Evolutionary conservation across 2,329 filamentous ascomycete genomes (phyloP).

Genomic region (Dothiorella sarmentorum): DNA sequence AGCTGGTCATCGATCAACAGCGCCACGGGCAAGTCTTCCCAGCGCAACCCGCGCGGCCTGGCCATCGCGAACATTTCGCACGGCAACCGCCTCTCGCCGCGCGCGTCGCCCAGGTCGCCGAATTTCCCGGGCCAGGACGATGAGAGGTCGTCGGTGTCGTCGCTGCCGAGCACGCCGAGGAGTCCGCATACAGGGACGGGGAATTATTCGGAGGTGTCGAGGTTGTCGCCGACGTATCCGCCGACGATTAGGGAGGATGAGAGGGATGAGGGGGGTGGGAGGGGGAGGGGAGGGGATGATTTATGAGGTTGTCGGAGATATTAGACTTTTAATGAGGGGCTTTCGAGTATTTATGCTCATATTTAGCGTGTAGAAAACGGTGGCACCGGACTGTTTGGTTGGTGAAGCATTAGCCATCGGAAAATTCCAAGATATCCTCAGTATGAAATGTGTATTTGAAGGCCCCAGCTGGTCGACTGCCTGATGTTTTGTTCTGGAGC

Average conservation of each 20-base stretch:
- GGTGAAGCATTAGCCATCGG: too few species aligned
- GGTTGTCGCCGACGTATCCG: constrained; percentile 2
- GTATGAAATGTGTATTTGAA: too few species aligned
- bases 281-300: not conserved
- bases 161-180: constrained; percentile 2
- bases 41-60: too few species aligned
- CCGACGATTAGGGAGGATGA: constrained; percentile 2
- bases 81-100: not conserved
- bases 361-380: too few species aligned
- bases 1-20: not conserved
- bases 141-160: not conserved
- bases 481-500: too few species aligned
- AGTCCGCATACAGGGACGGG: not conserved
- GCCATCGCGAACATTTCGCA: not conserved
- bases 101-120: not conserved
- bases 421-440: too few species aligned
- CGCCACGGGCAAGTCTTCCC: too few species aligned
- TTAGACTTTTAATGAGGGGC: not conserved
- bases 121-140: not conserved
- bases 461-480: too few species aligned
- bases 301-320: not conserved
- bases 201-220: not conserved
- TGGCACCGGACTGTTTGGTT: too few species aligned
- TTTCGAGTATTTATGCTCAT: too few species aligned
- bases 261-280: not conserved